Evolutionary conservation across 495 filamentous ascomycete genomes (phyloP).

Genomic region (Talaromyces stipitatus): DNA sequence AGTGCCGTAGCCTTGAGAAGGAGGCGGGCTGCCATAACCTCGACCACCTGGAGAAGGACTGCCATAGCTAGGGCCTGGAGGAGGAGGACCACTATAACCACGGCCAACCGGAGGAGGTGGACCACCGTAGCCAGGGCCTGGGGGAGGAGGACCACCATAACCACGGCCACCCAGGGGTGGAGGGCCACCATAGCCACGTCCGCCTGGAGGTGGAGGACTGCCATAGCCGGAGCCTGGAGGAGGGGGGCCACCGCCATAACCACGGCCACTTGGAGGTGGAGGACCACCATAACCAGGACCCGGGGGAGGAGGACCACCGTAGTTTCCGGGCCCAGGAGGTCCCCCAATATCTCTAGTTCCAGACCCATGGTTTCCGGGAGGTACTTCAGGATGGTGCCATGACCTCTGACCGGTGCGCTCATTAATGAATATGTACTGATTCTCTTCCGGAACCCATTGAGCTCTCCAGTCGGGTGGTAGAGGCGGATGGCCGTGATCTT

Average conservation of each 20-base stretch:
- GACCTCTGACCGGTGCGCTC: slow-evolving; percentile 4
- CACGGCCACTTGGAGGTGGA: background rate
- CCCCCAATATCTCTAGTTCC: background rate
- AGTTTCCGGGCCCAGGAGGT: background rate
- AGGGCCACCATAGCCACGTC: background rate
- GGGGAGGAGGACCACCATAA: background rate
- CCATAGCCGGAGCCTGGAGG: background rate
- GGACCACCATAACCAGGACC: background rate
- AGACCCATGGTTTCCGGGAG: background rate
- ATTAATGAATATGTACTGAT: slow-evolving; percentile 4
- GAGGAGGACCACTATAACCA: background rate
- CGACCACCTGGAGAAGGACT: background rate
- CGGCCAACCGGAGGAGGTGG: background rate
- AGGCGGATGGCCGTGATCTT: slow-evolving; percentile 6
- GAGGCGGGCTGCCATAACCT: background rate
- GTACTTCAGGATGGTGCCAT: slow-evolving; percentile 4
- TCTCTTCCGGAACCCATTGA: slow-evolving; percentile 3
- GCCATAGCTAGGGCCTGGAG: background rate
- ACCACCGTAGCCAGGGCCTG: background rate
- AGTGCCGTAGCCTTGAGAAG: background rate
- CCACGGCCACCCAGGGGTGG: background rate
- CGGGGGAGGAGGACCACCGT: background rate
- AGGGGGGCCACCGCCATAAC: background rate
- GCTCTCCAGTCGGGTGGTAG: slow-evolving; percentile 3
- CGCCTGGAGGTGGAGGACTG: background rate